Evolutionary conservation across 1,284 basidiomycete genomes (phyloP), one percentile per base, ranked within the genome.

Genomic region (Veloporphyrellus conicus): DNA sequence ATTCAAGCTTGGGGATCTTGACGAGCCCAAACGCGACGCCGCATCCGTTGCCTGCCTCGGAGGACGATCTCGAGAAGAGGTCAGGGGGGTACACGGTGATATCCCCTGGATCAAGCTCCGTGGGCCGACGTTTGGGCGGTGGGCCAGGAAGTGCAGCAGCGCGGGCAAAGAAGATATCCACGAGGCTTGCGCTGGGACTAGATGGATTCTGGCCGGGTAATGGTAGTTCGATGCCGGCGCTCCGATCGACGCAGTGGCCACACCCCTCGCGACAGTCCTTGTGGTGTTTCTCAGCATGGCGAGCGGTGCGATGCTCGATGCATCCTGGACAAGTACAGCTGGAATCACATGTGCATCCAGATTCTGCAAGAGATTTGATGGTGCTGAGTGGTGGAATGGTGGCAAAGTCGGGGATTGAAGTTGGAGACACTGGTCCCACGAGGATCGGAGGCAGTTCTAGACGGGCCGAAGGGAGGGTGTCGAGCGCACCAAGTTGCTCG

Each of bases 311-410:
- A 58, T 89, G 86, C 55, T 84, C 72, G 18, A 77, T 62, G 59
- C 86, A 89, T 25, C 84, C 85, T 1, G 84, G 84, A 62, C 86
- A 89, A n/a, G 72, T 74, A 58, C 86, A 89, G 35, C 71, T 66
- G 31, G 78, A 65, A 22, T 85, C 84, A 59, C 86, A 89, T 12
- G 79, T 82, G 60, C 85, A 89, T 5, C 80, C 80, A 2, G 80
- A 75, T 20, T 78, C 80, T 1, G 79, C 79, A 12, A 82, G 60
- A 3, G 79, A 78, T 18, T 71, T 69, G 43, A 81, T 72, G 36
- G 71, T 68, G 56, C 74, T 78, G 54, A 83, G 72, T 0, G 81
- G 73, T n/a, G 82, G 79, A 61, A 86, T 82, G 10, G 65, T 64
- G 31, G 72, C 70, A 54, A 82, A 84, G 10, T 68, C 59, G 9